Evolutionary conservation across 805 yeast genomes (phyloP).

Genomic region (Cyberlindnera lachancei): DNA sequence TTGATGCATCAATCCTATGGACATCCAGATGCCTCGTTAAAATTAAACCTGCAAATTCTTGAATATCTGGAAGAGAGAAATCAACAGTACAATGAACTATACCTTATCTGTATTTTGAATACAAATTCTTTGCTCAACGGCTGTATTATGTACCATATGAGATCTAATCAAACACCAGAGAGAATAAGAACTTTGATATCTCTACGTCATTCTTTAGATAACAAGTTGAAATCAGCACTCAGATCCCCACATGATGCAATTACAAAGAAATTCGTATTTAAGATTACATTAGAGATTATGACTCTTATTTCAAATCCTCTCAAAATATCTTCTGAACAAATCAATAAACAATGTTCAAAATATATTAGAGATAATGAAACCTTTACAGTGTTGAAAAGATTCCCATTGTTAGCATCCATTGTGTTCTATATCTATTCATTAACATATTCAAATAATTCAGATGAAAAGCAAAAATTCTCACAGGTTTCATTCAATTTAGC

Average conservation of each 20-base stretch:
- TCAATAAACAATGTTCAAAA: too few species aligned
- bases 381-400: constrained; percentile 13
- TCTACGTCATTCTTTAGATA: too few species aligned
- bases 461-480: constrained; percentile 23
- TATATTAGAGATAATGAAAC: too few species aligned
- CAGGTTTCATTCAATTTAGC: constrained; percentile 21
- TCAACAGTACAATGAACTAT: constrained; percentile 10
- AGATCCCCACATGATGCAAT: too few species aligned
- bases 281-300: too few species aligned
- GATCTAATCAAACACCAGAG: too few species aligned
- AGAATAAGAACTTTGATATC: too few species aligned
- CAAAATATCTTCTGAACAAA: too few species aligned
- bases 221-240: too few species aligned
- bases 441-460: constrained; percentile 21
- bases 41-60: constrained; percentile 3
- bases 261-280: too few species aligned
- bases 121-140: constrained; percentile 10
- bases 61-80: constrained; percentile 2
- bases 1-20: constrained; percentile 14
- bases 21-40: constrained; percentile 8
- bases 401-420: constrained; percentile 17
- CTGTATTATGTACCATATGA: constrained; percentile 6
- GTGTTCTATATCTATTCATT: constrained; percentile 17
- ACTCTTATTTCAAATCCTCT: too few species aligned
- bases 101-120: constrained; percentile 10